phyloP scores from a whole-genome alignment of 352 stramenopile species.

The Phytopythium aichiense region DNA sequence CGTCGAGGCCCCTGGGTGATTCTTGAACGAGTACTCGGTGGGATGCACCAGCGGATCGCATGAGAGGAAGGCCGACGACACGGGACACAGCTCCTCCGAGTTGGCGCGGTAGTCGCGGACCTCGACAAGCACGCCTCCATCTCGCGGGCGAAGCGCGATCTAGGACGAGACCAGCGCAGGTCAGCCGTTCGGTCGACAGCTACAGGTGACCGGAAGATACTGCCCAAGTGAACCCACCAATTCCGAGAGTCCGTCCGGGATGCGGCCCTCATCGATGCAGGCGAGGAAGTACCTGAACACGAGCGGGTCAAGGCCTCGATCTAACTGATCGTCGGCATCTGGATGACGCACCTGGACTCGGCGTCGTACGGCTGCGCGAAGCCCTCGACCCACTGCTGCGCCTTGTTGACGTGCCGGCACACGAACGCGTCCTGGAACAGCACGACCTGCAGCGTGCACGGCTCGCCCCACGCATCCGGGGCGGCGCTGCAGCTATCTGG shows the following conservation, averaged over 20 bases:
- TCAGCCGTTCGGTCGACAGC: background rate
- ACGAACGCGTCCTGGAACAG: constrained; percentile 69
- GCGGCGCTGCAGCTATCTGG: background rate
- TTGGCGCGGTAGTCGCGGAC: constrained; percentile 35
- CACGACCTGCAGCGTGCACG: constrained; percentile 36
- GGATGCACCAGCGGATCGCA: background rate
- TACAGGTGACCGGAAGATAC: background rate
- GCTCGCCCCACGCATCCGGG: background rate
- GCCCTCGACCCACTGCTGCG: constrained; percentile 49
- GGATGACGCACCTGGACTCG: constrained; percentile 40
- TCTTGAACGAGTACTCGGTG: background rate
- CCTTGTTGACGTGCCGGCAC: constrained; percentile 52
- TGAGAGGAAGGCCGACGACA: constrained; percentile 30
- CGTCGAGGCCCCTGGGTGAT: background rate
- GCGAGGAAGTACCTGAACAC: constrained; percentile 53
- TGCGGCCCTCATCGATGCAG: constrained; percentile 40
- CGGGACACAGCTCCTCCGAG: constrained; percentile 18
- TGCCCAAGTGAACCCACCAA: constrained; percentile 26
- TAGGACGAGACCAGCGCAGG: constrained; percentile 4
- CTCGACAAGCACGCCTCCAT: constrained; percentile 23
- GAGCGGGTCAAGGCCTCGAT: background rate
- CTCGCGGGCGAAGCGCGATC: constrained; percentile 5
- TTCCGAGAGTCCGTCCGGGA: constrained; percentile 54
- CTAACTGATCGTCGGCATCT: background rate
- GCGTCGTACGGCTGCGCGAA: constrained; percentile 70